Percentiles rank a stretch among this genome's conserved stretches.
Evolutionary conservation across 306 rosid genomes (phyloP).

Genomic region (Rosa chinensis): DNA sequence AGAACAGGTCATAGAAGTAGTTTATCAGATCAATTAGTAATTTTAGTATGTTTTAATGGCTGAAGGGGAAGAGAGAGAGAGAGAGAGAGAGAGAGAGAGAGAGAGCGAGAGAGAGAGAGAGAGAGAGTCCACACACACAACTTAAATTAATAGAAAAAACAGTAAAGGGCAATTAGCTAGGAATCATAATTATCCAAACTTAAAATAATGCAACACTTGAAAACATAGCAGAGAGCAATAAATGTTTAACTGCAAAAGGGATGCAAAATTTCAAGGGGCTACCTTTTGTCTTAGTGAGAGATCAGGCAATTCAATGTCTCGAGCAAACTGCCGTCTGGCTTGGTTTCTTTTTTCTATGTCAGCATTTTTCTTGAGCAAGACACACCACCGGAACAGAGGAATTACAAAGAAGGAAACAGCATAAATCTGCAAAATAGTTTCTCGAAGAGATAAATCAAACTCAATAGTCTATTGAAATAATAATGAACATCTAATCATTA

Average conservation of each 20-base stretch:
- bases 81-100: not conserved
- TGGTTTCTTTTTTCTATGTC: slow-evolving; percentile 77
- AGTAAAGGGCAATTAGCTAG: not conserved
- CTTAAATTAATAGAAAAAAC: not conserved
- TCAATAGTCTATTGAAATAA: not conserved
- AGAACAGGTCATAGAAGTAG: not conserved
- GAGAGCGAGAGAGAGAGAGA: no score
- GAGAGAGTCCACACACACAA: not conserved
- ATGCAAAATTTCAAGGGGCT: not conserved
- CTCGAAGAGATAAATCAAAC: slow-evolving; percentile 19
- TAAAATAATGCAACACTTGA: not conserved
- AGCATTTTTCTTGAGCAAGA: slow-evolving; percentile 55
- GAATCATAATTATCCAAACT: not conserved
- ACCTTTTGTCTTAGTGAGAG: slow-evolving; percentile 83
- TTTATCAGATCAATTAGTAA: no score
- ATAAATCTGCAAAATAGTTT: slow-evolving; percentile 80
- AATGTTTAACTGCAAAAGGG: not conserved
- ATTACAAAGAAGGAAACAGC: slow-evolving; percentile 97
- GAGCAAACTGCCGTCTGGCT: slow-evolving; percentile 65
- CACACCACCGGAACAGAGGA: slow-evolving; percentile 86
- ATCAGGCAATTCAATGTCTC: slow-evolving; percentile 76
- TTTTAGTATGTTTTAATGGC: not conserved
- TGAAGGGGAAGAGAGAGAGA: no score
- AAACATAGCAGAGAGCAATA: not conserved
- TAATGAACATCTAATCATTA: no score